phyloP scores from a whole-genome alignment of 768 basidiomycete genomes.

The Lentinula detonsa region DNA sequence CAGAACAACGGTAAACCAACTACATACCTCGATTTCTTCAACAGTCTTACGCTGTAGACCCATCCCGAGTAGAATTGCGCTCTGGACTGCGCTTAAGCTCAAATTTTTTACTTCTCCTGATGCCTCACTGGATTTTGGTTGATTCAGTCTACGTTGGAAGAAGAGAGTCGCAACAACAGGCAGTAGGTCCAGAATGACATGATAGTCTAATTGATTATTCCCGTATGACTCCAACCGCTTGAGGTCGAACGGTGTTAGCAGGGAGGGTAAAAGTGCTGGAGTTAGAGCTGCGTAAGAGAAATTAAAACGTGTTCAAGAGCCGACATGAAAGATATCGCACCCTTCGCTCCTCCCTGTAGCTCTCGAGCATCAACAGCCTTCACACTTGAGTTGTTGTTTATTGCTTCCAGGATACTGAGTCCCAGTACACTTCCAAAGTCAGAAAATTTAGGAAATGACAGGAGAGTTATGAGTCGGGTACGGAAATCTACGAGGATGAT shows the following conservation, averaged over 20 bases:
- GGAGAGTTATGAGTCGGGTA: conserved; percentile 77
- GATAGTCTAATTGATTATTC: conserved; percentile 94
- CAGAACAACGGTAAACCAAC: background rate
- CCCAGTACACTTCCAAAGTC: conserved; percentile 88
- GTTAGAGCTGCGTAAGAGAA: conserved; percentile 21
- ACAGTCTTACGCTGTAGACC: conserved; percentile 86
- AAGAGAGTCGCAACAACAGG: conserved; percentile 78
- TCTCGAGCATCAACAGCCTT: conserved; percentile 32
- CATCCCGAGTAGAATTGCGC: conserved; percentile 83
- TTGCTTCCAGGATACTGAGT: conserved; percentile 84
- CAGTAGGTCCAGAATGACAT: conserved; percentile 89
- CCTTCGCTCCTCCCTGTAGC: conserved; percentile 24
- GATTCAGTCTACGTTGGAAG: conserved; percentile 62
- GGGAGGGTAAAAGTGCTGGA: conserved; percentile 40
- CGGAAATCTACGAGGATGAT: conserved; percentile 67
- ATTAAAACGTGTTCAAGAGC: background rate
- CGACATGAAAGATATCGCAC: conserved; percentile 16
- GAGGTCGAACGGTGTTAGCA: conserved; percentile 88
- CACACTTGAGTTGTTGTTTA: conserved; percentile 46
- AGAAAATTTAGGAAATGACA: conserved; percentile 87
- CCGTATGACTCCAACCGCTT: conserved; percentile 95
- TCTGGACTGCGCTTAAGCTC: conserved; percentile 81
- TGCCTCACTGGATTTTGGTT: background rate
- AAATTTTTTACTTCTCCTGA: conserved; percentile 43
- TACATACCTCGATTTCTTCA: conserved; percentile 76